Percentiles rank a stretch among this genome's conserved stretches.
Evolutionary conservation across 352 stramenopile species (phyloP).

Genomic region (Peronospora farinosa): DNA sequence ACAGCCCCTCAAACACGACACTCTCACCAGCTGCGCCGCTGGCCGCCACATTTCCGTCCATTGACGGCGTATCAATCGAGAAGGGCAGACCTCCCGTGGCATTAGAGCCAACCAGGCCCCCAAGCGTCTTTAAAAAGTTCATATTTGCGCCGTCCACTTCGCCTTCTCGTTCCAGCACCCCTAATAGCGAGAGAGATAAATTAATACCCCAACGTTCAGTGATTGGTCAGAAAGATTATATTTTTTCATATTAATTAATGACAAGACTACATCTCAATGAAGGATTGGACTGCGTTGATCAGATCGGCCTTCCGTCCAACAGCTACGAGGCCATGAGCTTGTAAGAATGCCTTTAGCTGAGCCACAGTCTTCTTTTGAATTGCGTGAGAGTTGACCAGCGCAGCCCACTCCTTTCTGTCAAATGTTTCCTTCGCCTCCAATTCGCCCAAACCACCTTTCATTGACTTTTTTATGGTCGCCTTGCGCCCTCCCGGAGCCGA

Average conservation of each 20-base stretch:
- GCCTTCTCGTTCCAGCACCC: not conserved
- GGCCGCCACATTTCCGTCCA: slow-evolving; percentile 42
- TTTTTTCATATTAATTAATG: slow-evolving; percentile 22
- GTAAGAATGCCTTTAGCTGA: slow-evolving; percentile 65
- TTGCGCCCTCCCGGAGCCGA: slow-evolving; percentile 21
- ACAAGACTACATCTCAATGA: slow-evolving; percentile 31
- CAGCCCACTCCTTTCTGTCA: slow-evolving; percentile 45
- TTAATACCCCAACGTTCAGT: not conserved
- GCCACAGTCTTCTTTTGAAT: slow-evolving; percentile 72
- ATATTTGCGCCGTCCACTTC: slow-evolving; percentile 25
- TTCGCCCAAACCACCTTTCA: slow-evolving; percentile 20
- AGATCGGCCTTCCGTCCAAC: slow-evolving; percentile 63
- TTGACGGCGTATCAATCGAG: slow-evolving; percentile 35
- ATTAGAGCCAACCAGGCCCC: slow-evolving; percentile 58
- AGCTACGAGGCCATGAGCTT: slow-evolving; percentile 35
- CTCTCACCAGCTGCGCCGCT: slow-evolving; percentile 28
- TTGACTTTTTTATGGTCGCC: slow-evolving; percentile 39
- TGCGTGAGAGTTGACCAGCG: slow-evolving; percentile 35
- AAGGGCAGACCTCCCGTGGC: slow-evolving; percentile 71
- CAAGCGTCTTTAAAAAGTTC: slow-evolving; percentile 88
- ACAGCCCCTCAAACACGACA: slow-evolving; percentile 54
- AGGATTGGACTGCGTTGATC: slow-evolving; percentile 40
- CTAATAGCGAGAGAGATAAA: not conserved
- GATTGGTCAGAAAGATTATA: slow-evolving; percentile 21
- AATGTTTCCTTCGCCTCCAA: slow-evolving; percentile 33